Evolutionary conservation across 2,329 filamentous ascomycete genomes (phyloP), one percentile per base, ranked within the genome.

Genomic region (Ophiognomonia clavigignenti-juglandacearum): DNA sequence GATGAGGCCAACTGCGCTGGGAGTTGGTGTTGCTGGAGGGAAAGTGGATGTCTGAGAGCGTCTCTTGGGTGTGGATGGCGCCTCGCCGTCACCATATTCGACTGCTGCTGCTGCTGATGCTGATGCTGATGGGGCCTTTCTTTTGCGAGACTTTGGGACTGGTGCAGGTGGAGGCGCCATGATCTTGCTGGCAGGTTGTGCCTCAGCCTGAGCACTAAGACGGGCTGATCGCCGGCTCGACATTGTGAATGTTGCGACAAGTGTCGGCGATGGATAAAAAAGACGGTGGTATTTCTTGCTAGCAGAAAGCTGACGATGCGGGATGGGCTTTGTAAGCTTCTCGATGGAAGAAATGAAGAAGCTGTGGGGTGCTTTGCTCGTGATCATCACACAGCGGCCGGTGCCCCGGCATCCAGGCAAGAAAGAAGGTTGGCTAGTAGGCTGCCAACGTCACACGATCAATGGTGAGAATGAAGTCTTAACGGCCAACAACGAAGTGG

Each of bases 21-120:
- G 70, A 2, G 73, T 75, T 1, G 74, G 73, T 4, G 75, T 77
- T 20, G 62, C 57, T 16, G 73, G 72, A 13, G 66, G 65, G 23
- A 60, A 60, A 7, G 54, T 50, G 11, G 39, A 35, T 9, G 54
- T 57, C 29, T 41, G 55, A 16, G 52, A 23, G 3, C 59, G 60
- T 39, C 59, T 58, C 51, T 57, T 65, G 42, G 51, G 60, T 39
- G 61, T 60, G 32, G 58, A 50, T 8, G 64, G 58, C 22, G 57
- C 56, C 18, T 46, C 51, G 16, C 45, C 52, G 22, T 56, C 37
- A 3, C 45, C 37, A 7, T 26, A 6, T 10, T 26, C 24, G 24
- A 26, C 24, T 6, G 24, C 24, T 26, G 24, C 6, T 26, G 24
- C 24, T 6, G 24, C 24, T 26, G 24, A 10, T 26, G 24, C 24